Base-by-base conservation (phyloP, 169 alveolate species). In the Eimeria falciformis region DNA sequence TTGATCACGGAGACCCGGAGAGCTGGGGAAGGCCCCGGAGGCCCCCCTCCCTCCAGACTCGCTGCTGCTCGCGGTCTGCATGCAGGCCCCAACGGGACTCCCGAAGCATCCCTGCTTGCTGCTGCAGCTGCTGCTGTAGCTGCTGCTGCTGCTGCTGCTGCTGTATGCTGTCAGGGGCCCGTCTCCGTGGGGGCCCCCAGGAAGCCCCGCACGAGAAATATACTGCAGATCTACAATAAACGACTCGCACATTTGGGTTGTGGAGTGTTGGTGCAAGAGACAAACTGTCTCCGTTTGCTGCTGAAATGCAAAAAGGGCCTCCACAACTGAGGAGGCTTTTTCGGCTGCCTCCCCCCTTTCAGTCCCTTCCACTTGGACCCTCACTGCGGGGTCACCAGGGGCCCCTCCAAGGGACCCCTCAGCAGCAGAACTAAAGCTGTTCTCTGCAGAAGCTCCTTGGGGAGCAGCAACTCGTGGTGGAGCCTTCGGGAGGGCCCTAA, bases 101-200 rank as follows among this genome's bases (percentile, higher is more conserved):
- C 81, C 1, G n/a, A 14, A 18, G 81, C 14, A 14, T 29, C 56
- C 5, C 14, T 33, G 55, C 55, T 69, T 69, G 81, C 81, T 69
- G 81, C 81, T 69, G 81, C 81, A 37, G 81, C 81, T 62, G 73
- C 73, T 62, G 40, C 73, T 62, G 81, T 50, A 29, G 81, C 81
- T 37, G 55, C 50, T 69, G 81, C 45, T 43, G 85, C 46, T 40
- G 56, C 25, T 69, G 81, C 50, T 69, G 53, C 55, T 69, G 45
- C 9, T 17, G 17, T 17, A 6, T 23, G 53, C 29, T 3, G 29
- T 37, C 27, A 33, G 29, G 55, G 81, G 81, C 53, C 53, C 55
- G 55, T 45, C 81, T 45, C 29, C 55, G 1, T 7, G 81, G 18
- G 55, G 81, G 78, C 55, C 81, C 81, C 84, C 62, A 9, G 29